phyloP scores from a whole-genome alignment of 2,329 filamentous ascomycete genomes.

The Lachnellula willkommii region DNA sequence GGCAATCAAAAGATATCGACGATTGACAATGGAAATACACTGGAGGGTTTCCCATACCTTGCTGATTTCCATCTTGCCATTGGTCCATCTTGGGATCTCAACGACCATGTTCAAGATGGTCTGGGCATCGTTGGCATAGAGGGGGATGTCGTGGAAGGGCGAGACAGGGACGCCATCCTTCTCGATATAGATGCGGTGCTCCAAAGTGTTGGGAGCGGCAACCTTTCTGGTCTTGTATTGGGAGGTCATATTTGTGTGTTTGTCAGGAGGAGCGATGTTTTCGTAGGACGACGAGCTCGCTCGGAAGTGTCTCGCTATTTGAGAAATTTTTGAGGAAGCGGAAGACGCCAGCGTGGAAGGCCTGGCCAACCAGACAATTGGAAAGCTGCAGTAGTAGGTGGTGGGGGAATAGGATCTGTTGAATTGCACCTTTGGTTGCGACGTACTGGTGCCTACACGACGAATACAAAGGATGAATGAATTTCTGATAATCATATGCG shows the following conservation, averaged over 20 bases:
- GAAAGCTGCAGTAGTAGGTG: conserved; percentile 6
- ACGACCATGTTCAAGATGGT: conserved; percentile 98
- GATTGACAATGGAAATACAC: conserved; percentile 7
- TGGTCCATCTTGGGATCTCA: conserved; percentile 99
- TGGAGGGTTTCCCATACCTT: conserved; percentile 1
- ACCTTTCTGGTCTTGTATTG: conserved; percentile 79
- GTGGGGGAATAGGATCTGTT: background rate
- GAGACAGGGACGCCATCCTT: conserved; percentile 93
- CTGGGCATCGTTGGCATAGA: conserved; percentile 95
- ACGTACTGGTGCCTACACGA: too few species aligned
- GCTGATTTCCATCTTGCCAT: conserved; percentile 96
- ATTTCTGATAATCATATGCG: background rate
- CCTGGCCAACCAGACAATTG: background rate
- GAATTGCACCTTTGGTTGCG: background rate
- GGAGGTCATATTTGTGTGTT: conserved; percentile 32
- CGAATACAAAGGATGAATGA: too few species aligned
- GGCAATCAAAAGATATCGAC: conserved; percentile 1
- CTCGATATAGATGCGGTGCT: conserved; percentile 96
- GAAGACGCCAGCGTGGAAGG: conserved; percentile 19
- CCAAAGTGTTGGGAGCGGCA: conserved; percentile 83
- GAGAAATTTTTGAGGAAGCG: conserved; percentile 30
- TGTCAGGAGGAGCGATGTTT: conserved; percentile 7
- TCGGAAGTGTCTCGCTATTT: conserved; percentile 43
- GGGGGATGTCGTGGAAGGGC: conserved; percentile 96
- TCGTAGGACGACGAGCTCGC: conserved; percentile 32